Evolutionary conservation across 2,329 filamentous ascomycete species (phyloP).

Genomic region (Chrysoporthe cubensis): DNA sequence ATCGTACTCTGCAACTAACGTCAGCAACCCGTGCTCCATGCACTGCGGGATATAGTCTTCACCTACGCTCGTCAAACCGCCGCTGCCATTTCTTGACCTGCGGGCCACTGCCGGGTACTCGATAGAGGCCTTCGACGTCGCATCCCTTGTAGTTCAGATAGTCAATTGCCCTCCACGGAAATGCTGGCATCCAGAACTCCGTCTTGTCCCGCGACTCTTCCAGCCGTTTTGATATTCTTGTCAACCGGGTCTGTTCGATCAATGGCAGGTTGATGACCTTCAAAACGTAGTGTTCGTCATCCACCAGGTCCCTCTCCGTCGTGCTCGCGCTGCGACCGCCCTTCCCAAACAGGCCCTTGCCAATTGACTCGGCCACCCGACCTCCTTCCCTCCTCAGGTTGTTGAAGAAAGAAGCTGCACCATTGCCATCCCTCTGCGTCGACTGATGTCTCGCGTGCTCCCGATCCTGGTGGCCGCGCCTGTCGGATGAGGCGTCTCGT

Average conservation of each 20-base stretch:
- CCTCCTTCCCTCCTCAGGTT: constrained; percentile 74
- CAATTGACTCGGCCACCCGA: constrained; percentile 78
- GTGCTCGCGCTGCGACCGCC: constrained; percentile 72
- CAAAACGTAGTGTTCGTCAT: constrained; percentile 82
- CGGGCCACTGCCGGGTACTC: constrained; percentile 86
- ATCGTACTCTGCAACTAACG: constrained; percentile 66
- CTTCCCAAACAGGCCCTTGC: constrained; percentile 83
- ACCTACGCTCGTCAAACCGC: constrained; percentile 80
- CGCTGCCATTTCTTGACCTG: constrained; percentile 94
- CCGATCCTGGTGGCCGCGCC: constrained; percentile 51
- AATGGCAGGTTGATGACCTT: constrained; percentile 86
- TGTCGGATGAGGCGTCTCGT: constrained; percentile 48
- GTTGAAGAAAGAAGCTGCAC: constrained; percentile 65
- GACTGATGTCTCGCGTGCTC: constrained; percentile 54
- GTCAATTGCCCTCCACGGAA: constrained; percentile 95
- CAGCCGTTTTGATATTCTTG: constrained; percentile 86
- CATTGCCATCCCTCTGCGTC: constrained; percentile 64
- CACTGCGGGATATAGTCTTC: neutral
- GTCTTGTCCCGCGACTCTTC: constrained; percentile 92
- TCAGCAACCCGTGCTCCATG: constrained; percentile 29
- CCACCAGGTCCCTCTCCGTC: constrained; percentile 67
- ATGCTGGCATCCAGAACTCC: constrained; percentile 97
- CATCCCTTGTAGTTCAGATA: constrained; percentile 94
- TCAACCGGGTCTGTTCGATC: constrained; percentile 86
- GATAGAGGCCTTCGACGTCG: constrained; percentile 91